Evolutionary conservation across 441 rosid genomes (phyloP).

Genomic region (Cnidoscolus chayamansa): DNA sequence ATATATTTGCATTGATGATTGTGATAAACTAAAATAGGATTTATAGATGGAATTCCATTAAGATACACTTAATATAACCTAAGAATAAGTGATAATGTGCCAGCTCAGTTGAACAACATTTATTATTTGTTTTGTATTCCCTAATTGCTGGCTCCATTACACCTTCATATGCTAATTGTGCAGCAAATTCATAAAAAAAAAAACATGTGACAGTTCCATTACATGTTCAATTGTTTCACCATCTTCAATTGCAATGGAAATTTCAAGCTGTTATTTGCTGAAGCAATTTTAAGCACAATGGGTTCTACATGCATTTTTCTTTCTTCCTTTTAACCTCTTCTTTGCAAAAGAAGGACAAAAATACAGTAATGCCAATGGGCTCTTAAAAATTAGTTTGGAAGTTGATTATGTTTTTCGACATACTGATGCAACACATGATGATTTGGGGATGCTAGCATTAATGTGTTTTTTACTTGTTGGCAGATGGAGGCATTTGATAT

Average conservation of each 20-base stretch:
- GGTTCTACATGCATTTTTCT: not conserved
- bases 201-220: not conserved
- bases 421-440: not conserved
- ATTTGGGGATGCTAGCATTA: not conserved
- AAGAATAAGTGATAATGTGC: not conserved
- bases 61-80: not conserved
- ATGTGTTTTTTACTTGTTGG: not conserved
- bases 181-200: not conserved
- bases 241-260: not conserved
- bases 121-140: not conserved
- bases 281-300: not conserved
- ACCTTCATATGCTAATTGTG: not conserved
- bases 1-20: not conserved
- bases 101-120: not conserved
- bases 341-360: not conserved
- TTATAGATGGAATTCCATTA: not conserved
- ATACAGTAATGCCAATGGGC: not conserved
- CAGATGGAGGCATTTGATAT: not conserved
- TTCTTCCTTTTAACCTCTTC: not conserved
- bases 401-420: not conserved
- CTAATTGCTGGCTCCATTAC: not conserved
- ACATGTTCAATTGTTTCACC: slow-evolving; percentile 3
- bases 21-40: not conserved
- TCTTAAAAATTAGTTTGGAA: not conserved
- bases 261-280: not conserved